phyloP scores from a whole-genome alignment of 805 yeast genomes.

The Pichia paraexigua region DNA sequence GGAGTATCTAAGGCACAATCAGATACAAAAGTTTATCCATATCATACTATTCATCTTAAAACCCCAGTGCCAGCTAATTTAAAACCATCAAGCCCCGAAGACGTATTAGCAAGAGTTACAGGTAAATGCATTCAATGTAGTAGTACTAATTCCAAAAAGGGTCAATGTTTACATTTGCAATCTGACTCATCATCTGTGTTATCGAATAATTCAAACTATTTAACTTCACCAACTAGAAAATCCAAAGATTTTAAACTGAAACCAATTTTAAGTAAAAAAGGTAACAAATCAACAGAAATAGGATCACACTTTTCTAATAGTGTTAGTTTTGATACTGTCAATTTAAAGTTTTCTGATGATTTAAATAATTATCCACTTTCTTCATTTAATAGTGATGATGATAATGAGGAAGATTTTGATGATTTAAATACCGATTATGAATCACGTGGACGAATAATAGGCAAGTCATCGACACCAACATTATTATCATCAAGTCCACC shows the following conservation, averaged over 20 bases:
- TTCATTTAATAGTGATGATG: conserved; percentile 16
- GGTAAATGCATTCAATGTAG: conserved; percentile 11
- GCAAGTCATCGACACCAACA: not conserved
- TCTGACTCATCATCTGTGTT: not conserved
- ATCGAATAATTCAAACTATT: not conserved
- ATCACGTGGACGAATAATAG: not conserved
- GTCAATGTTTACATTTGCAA: conserved; percentile 3
- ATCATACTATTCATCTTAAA: conserved; percentile 19
- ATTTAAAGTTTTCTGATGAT: conserved; percentile 27
- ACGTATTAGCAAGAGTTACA: conserved; percentile 3
- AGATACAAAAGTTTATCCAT: conserved; percentile 9
- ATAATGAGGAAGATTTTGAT: conserved; percentile 10
- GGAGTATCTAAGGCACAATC: conserved; percentile 1
- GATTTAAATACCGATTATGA: not conserved
- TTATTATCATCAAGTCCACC: conserved; percentile 2
- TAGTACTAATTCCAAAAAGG: not conserved
- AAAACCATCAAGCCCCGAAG: conserved; percentile 19
- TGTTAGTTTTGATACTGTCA: conserved; percentile 50
- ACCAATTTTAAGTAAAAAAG: conserved; percentile 10
- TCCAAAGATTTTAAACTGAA: conserved; percentile 1
- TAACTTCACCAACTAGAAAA: not conserved
- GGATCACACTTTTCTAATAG: conserved; percentile 11
- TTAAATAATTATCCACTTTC: conserved; percentile 10
- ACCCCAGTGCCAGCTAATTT: conserved; percentile 13
- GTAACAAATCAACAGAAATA: not conserved